A percentile compares a stretch with the other conserved stretches of the same genome.
Evolutionary conservation across 2,329 filamentous ascomycete genomes (phyloP).

Genomic region (Penicillium hesseltinei): DNA sequence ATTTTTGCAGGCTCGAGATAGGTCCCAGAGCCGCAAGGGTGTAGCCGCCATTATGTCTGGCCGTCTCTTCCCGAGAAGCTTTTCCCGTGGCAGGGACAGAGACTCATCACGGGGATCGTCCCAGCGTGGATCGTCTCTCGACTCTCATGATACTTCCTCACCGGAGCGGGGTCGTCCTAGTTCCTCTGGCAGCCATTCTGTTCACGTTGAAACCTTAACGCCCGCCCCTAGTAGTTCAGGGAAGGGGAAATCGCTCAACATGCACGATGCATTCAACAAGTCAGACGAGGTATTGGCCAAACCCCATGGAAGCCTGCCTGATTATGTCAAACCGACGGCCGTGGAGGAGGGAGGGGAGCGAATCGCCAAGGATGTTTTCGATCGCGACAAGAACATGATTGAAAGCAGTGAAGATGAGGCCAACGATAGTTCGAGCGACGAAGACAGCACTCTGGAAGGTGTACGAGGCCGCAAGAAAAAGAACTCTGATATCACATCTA

Average conservation of each 20-base stretch:
- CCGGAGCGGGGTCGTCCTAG: conserved; percentile 28
- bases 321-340: conserved; percentile 56
- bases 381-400: conserved; percentile 62
- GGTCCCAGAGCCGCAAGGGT: conserved; percentile 34
- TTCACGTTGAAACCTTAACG: conserved; percentile 1
- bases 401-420: conserved; percentile 66
- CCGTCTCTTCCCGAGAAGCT: conserved; percentile 34
- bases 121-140: conserved; percentile 40
- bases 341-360: conserved; percentile 46
- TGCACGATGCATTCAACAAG: conserved; percentile 67
- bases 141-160: conserved; percentile 34
- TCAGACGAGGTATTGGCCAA: conserved; percentile 69
- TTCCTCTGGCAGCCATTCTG: conserved; percentile 43
- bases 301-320: conserved; percentile 62
- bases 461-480: conserved; percentile 29
- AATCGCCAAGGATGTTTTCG: conserved; percentile 68
- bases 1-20: conserved; percentile 10
- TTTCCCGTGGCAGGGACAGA: conserved; percentile 36
- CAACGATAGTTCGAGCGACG: conserved; percentile 60
- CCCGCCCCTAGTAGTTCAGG: conserved; percentile 43
- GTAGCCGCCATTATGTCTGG: conserved; percentile 50
- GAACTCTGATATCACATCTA: conserved; percentile 27
- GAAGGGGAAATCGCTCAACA: conserved; percentile 63
- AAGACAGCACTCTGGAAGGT: conserved; percentile 49
- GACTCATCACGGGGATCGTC: conserved; percentile 41